phyloP scores from a whole-genome alignment of 805 yeast genomes.

The Blastobotrys chiropterorum region DNA sequence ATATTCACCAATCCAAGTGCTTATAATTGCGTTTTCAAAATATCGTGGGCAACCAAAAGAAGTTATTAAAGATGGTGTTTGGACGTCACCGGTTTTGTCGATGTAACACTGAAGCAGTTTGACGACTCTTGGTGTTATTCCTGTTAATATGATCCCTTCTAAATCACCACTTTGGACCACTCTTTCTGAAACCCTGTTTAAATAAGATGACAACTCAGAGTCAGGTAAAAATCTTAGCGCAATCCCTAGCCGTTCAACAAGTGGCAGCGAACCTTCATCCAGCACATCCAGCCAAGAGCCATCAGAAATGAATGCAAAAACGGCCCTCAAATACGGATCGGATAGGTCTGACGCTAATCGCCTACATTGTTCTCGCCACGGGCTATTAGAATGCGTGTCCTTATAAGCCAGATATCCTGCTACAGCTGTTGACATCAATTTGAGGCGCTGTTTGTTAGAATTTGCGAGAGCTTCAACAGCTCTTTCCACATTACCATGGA shows the following conservation, averaged over 20 bases:
- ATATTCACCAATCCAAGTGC: constrained; percentile 68
- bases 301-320: constrained; percentile 89
- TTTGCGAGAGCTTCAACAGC: constrained; percentile 75
- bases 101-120: constrained; percentile 80
- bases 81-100: constrained; percentile 83
- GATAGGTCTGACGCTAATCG: constrained; percentile 80
- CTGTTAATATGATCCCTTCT: constrained; percentile 86
- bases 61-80: constrained; percentile 79
- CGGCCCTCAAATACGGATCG: constrained; percentile 83
- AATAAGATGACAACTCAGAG: constrained; percentile 60
- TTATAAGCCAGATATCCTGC: constrained; percentile 79
- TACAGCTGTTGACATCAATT: constrained; percentile 86
- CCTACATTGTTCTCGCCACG: constrained; percentile 93
- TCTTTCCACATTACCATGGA: constrained; percentile 77
- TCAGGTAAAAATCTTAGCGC: constrained; percentile 83
- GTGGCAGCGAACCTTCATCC: constrained; percentile 81
- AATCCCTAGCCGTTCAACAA: constrained; percentile 83
- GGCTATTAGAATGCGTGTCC: constrained; percentile 49
- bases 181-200: constrained; percentile 60
- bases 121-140: constrained; percentile 81
- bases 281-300: constrained; percentile 95
- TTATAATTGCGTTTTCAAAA: constrained; percentile 65
- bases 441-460: constrained; percentile 63
- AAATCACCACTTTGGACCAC: constrained; percentile 77
- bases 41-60: constrained; percentile 81